Evolutionary conservation across 73 alveolate genomes (phyloP).

Genomic region (Tetrahymena elliotti): DNA sequence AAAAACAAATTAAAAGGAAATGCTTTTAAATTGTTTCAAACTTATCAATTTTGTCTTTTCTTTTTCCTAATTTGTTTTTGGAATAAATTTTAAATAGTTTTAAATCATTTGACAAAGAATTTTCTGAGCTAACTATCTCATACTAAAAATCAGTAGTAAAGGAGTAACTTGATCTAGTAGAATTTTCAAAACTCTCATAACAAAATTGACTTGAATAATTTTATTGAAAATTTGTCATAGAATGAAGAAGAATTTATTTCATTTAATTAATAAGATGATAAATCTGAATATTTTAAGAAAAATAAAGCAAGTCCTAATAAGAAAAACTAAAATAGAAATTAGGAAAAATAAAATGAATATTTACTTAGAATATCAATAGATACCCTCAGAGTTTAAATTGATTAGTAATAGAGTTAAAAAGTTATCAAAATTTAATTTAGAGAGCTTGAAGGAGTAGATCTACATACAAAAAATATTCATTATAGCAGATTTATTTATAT

Average conservation of each 20-base stretch:
- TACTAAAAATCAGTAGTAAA: neutral
- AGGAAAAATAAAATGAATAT: neutral
- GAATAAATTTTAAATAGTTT: neutral
- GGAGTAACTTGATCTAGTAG: neutral
- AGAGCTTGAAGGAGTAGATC: neutral
- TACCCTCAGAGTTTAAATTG: neutral
- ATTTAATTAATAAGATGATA: neutral
- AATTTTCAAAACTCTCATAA: neutral
- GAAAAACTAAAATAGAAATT: neutral
- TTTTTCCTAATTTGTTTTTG: neutral
- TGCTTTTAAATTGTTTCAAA: too few species aligned
- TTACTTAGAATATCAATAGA: neutral
- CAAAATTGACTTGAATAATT: neutral
- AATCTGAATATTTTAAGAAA: neutral
- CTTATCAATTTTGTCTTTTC: too few species aligned
- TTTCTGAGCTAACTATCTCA: neutral
- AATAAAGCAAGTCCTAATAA: neutral
- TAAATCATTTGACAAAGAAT: neutral
- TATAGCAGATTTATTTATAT: neutral
- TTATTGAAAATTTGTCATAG: neutral
- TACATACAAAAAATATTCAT: neutral
- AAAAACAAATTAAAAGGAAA: too few species aligned
- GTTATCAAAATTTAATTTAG: neutral
- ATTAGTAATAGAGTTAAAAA: neutral
- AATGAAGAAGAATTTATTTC: neutral